These are phyloP conservation scores for Metarhizium rileyi DNA, from an alignment of 2,329 filamentous ascomycete species.

Conservation along the genomic window DNA sequence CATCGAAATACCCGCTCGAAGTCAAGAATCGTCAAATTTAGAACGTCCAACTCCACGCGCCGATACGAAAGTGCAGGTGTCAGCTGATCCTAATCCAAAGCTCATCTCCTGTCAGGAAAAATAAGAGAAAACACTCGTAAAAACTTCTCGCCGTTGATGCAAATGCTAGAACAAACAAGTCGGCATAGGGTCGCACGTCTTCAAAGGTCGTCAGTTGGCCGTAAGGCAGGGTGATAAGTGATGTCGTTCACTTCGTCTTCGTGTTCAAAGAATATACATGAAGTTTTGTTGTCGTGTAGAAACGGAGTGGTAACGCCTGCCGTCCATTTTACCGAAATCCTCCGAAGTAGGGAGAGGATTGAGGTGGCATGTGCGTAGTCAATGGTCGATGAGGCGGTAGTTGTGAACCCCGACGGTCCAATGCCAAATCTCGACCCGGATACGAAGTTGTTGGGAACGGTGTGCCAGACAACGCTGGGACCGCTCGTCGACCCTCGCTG, in stretches of 20 bases:
- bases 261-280: not conserved
- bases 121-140: not conserved
- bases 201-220: not conserved
- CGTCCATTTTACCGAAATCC: not conserved
- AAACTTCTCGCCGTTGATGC: not conserved
- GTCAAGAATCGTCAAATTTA: too few species aligned
- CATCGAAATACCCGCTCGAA: too few species aligned
- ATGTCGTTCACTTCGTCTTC: constrained; percentile 3
- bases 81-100: constrained; percentile 1
- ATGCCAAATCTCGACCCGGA: constrained; percentile 1
- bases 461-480: not conserved
- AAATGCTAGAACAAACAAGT: constrained; percentile 2
- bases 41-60: constrained; percentile 1
- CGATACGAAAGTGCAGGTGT: not conserved
- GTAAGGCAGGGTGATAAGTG: not conserved
- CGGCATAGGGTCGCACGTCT: not conserved
- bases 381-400: constrained; percentile 3
- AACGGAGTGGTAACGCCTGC: not conserved
- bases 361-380: constrained; percentile 2
- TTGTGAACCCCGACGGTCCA: constrained; percentile 2
- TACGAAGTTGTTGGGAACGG: constrained; percentile 1
- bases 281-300: not conserved
- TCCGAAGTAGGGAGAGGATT: constrained; percentile 4
- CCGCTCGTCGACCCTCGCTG: constrained; percentile 3
- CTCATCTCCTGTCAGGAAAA: not conserved